phyloP scores from a whole-genome alignment of 441 rosid genomes.

The Gossypium davidsonii region DNA sequence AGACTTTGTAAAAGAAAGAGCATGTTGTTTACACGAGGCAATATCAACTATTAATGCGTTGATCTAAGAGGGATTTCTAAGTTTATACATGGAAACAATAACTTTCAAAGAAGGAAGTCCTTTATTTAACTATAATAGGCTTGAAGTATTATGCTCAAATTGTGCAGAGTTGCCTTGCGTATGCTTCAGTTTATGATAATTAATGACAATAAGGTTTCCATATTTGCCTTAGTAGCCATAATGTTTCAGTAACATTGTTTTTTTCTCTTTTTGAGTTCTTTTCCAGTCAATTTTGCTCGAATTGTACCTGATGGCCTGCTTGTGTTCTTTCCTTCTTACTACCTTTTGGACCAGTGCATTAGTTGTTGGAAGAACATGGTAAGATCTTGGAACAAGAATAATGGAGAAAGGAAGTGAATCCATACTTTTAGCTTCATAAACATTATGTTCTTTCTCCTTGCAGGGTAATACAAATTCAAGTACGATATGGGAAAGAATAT shows the following conservation, averaged over 20 bases:
- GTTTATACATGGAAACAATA: background rate
- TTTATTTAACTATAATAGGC: background rate
- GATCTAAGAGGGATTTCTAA: background rate
- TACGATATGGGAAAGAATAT: conserved; percentile 92
- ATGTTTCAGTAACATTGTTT: background rate
- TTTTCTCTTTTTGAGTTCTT: background rate
- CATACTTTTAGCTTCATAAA: conserved; percentile 6
- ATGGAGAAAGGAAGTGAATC: conserved; percentile 17
- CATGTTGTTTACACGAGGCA: background rate
- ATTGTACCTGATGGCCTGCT: conserved; percentile 94
- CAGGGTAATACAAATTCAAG: conserved; percentile 54
- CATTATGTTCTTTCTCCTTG: conserved; percentile 20
- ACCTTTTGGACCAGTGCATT: conserved; percentile 82
- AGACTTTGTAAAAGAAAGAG: background rate
- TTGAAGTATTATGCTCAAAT: background rate
- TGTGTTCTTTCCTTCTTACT: conserved; percentile 91
- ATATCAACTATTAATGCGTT: background rate
- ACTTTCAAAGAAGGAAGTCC: background rate
- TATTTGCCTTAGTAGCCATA: background rate
- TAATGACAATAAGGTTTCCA: background rate
- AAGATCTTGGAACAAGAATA: conserved; percentile 27
- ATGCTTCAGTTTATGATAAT: background rate
- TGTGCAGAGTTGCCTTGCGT: background rate
- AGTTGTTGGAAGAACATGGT: conserved; percentile 81
- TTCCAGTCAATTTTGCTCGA: conserved; percentile 83